Percentiles rank a stretch among this genome's conserved stretches.
Conservation (phyloP, 176 grass and related monocot species). For the Otatea glauca region DNA sequence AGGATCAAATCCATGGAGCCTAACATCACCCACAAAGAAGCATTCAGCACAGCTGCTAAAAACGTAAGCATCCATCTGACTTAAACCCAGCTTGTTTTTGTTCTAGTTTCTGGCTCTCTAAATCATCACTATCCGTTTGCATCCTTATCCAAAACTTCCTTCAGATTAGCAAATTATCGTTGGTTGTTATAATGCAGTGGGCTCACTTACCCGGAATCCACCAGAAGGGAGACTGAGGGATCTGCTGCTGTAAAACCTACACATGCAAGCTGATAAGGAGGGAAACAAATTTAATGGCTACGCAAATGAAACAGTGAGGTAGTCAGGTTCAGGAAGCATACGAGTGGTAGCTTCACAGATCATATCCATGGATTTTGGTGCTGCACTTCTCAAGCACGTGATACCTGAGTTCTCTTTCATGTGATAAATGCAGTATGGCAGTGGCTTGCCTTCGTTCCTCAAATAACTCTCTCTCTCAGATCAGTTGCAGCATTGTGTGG, state of each 20-base stretch:
- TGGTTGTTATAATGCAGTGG: slow-evolving; percentile 49
- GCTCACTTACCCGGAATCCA: slow-evolving; percentile 64
- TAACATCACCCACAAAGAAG: slow-evolving; percentile 62
- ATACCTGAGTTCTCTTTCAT: background rate
- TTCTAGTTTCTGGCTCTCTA: background rate
- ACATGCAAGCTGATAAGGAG: slow-evolving; percentile 31
- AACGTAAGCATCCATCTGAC: slow-evolving; percentile 45
- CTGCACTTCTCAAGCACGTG: slow-evolving; percentile 20
- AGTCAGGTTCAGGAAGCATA: slow-evolving; percentile 5
- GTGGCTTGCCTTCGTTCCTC: background rate
- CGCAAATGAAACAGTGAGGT: background rate
- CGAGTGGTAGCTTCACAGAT: slow-evolving; percentile 23
- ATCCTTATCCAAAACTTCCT: background rate
- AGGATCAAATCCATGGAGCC: slow-evolving; percentile 64
- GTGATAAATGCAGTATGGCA: slow-evolving; percentile 18
- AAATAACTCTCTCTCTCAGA: background rate
- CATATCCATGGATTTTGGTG: slow-evolving; percentile 14
- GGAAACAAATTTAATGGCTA: background rate
- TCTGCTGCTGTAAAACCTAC: slow-evolving; percentile 5
- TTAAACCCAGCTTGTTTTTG: background rate
- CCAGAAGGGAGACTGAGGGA: slow-evolving; percentile 42
- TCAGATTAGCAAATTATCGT: background rate
- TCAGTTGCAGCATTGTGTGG: background rate
- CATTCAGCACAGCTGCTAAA: slow-evolving; percentile 75
- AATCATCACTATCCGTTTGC: background rate